phyloP scores from a whole-genome alignment of 345 rosid genomes.

The Heritiera littoralis region DNA sequence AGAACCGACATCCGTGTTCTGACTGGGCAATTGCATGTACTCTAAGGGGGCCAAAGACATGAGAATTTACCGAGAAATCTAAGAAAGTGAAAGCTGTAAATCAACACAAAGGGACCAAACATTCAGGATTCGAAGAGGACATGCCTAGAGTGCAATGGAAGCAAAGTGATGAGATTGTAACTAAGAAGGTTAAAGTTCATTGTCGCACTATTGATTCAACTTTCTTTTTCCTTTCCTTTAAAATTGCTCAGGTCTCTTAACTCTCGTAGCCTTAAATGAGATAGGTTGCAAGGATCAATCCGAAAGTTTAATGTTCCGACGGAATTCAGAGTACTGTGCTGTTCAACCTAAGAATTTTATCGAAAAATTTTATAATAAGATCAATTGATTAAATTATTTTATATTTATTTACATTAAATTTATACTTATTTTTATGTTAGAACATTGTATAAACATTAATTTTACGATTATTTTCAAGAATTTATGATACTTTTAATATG shows the following conservation, averaged over 20 bases:
- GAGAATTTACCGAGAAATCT: constrained; percentile 25
- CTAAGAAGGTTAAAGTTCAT: constrained; percentile 22
- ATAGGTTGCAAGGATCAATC: constrained; percentile 22
- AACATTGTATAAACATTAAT: no score
- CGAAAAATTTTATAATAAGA: no score
- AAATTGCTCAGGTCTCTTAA: no score
- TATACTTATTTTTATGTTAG: no score
- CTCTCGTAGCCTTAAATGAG: constrained; percentile 23
- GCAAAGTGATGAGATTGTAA: constrained; percentile 40
- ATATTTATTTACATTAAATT: no score
- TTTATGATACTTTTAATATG: no score
- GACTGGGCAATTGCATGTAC: neutral
- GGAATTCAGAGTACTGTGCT: neutral
- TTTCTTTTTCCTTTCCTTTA: neutral
- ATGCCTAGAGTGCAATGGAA: constrained; percentile 61
- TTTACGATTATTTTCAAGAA: no score
- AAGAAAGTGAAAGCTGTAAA: constrained; percentile 30
- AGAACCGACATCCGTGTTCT: neutral
- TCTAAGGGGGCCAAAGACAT: neutral
- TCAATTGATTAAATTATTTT: no score
- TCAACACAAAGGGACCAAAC: constrained; percentile 30
- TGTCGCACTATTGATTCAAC: neutral
- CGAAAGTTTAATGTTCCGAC: constrained; percentile 26
- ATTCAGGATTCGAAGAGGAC: constrained; percentile 27
- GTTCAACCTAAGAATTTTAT: neutral